Base-by-base conservation (phyloP, 495 filamentous ascomycete species). In the Tetracladium marchalianum region DNA sequence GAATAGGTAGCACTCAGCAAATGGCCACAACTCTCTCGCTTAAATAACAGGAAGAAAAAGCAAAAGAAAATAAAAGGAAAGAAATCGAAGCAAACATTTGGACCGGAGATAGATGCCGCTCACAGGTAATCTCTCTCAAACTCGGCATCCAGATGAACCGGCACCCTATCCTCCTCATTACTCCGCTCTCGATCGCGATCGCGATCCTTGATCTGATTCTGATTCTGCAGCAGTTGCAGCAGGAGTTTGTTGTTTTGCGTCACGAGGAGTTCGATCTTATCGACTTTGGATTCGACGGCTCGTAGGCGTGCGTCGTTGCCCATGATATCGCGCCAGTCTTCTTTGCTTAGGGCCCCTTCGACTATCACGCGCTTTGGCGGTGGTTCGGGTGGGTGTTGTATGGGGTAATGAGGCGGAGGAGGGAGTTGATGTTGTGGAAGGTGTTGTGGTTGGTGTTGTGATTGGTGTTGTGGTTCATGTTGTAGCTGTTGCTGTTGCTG, bases 91-190 rank as follows among this genome's bases (percentile, higher is more conserved):
- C 22, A 27, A 27, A 7, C 22, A 27, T 3, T 7, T 27, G 22
- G 22, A 7, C 22, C 22, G 7, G 22, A 27, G 22, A n/a, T 27
- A 27, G 22, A 27, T n/a, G 7, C 22, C 22, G 42, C 51, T 58
- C 51, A 58, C 55, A 58, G 39, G 37, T 58, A 58, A 54, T 58
- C 55, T 12, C 55, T 41, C 51, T 58, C 55, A 54, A 58, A 58
- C 49, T 58, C 55, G 32, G 55, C 51, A 31, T 58, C 55, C 12
- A 58, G 55, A 54, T 58, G 55, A 39, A 58, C 55, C 6, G 55
- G 55, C 11, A 58, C 55, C 35, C 55, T 44, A 16, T 58, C 55
- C 36, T 58, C 55, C 37, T 58, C 55, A 16, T 31, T 24, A 34
- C 49, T 51, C 22, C 7, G 22, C 22, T 3, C 22, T 2, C 49